Evolutionary conservation across 345 rosid genomes (phyloP).

Genomic region (Geranium rotundifolium): DNA sequence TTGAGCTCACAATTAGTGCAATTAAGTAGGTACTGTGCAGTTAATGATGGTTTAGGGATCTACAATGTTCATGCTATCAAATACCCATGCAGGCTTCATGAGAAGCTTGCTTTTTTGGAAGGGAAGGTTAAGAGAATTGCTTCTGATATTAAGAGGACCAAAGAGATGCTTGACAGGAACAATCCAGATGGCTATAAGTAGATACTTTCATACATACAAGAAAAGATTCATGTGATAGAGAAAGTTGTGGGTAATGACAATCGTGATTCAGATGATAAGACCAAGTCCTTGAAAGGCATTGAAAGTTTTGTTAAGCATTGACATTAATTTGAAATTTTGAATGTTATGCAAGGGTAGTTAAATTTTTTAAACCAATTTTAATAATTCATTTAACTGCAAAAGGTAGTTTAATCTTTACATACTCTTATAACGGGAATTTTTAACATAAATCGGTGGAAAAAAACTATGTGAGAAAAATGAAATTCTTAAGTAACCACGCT

Average conservation of each 20-base stretch:
- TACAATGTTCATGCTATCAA: constrained; percentile 14
- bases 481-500: no score
- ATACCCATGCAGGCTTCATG: constrained; percentile 65
- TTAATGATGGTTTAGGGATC: constrained; percentile 7
- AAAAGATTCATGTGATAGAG: constrained; percentile 82
- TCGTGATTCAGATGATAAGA: constrained; percentile 26
- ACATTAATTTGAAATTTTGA: no score
- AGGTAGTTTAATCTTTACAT: no score
- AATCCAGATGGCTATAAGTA: constrained; percentile 66
- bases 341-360: no score
- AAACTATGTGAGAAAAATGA: no score
- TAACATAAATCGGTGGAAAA: no score
- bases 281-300: constrained; percentile 9
- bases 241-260: constrained; percentile 49
- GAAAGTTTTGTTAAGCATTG: constrained; percentile 22
- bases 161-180: constrained; percentile 82
- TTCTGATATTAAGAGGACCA: constrained; percentile 80
- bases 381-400: no score
- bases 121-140: constrained; percentile 94
- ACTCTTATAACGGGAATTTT: no score
- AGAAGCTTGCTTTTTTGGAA: constrained; percentile 88
- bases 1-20: not conserved
- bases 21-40: constrained; percentile 5
- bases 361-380: no score
- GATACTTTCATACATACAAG: constrained; percentile 65